Evolutionary conservation across 257 asterid species (phyloP).

Genomic region (Coffea eugenioides): DNA sequence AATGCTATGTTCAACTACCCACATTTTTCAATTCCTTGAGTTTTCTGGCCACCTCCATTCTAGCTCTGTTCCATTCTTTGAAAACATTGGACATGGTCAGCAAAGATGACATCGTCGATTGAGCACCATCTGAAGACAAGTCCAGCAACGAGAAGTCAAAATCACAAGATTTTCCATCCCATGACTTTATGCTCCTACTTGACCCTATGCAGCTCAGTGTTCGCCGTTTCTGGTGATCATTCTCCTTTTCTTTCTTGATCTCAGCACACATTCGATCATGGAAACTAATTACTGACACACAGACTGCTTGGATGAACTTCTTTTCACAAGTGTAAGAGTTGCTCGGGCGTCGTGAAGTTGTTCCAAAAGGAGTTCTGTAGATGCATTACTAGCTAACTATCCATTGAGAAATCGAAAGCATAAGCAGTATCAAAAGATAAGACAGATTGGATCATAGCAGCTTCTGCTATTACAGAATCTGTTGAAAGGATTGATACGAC

Average conservation of each 20-base stretch:
- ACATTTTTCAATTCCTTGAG: conserved; percentile 33
- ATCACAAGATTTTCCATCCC: conserved; percentile 64
- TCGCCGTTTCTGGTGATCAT: conserved; percentile 34
- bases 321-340: no score
- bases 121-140: conserved; percentile 57
- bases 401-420: no score
- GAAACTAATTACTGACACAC: no score
- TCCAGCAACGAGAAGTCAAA: conserved; percentile 32
- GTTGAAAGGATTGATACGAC: no score
- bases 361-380: no score
- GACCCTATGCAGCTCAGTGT: conserved; percentile 70
- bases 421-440: no score
- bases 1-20: conserved; percentile 31
- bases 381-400: no score
- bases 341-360: no score
- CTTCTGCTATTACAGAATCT: no score
- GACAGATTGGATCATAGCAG: no score
- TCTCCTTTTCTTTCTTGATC: conserved; percentile 31
- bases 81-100: conserved; percentile 44
- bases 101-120: conserved; percentile 56
- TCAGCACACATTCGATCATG: no score
- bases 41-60: conserved; percentile 53
- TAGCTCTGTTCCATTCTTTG: conserved; percentile 63
- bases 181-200: conserved; percentile 54
- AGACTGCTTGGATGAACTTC: no score